These are phyloP conservation scores for Arthrobotrys pseudoclavata DNA, from an alignment of 2,329 filamentous ascomycete genomes.

Conservation along the genomic window DNA sequence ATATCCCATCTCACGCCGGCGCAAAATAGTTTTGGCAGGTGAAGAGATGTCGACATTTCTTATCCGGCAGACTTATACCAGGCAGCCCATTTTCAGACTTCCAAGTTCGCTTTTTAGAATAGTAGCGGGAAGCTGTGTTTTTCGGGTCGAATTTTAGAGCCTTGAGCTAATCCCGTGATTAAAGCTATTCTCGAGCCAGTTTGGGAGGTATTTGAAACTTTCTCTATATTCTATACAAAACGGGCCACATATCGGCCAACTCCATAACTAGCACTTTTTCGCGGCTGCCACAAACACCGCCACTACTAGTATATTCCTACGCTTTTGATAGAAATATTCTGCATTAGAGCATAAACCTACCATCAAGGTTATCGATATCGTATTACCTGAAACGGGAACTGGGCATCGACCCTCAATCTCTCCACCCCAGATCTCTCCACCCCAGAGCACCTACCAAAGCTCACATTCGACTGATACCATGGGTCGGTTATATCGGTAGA, in stretches of 20 bases:
- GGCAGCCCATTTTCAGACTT: background rate
- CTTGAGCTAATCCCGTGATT: background rate
- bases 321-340: background rate
- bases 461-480: background rate
- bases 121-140: background rate
- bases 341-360: background rate
- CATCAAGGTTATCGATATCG: background rate
- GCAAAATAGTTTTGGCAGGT: background rate
- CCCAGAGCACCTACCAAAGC: background rate
- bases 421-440: background rate
- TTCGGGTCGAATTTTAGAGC: background rate
- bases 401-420: too few relatives aligned
- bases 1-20: background rate
- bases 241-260: background rate
- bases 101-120: background rate
- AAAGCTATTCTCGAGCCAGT: background rate
- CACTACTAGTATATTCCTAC: background rate
- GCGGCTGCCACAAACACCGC: background rate
- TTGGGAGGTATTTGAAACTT: background rate
- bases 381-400: background rate
- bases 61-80: background rate
- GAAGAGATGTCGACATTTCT: background rate
- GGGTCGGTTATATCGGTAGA: too few relatives aligned
- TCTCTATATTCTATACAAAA: constrained; percentile 1
- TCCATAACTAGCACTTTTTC: background rate